A percentile compares a stretch with the other conserved stretches of the same genome.
phyloP scores from a whole-genome alignment of 2,329 filamentous ascomycete genomes.

The Pseudohalonectria lignicola region DNA sequence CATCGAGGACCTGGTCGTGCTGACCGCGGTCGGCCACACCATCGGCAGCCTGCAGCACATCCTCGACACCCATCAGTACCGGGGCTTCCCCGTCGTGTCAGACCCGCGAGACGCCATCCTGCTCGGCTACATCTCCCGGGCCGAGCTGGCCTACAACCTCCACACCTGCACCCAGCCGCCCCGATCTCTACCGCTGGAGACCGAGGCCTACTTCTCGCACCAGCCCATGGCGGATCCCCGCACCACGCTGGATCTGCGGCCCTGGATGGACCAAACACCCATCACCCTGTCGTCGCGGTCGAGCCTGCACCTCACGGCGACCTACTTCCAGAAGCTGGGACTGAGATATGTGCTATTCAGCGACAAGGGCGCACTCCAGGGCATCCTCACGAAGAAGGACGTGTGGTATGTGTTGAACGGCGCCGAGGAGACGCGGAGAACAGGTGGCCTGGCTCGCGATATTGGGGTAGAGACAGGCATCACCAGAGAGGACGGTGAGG shows the following conservation, averaged over 20 bases:
- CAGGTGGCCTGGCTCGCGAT: conserved; percentile 11
- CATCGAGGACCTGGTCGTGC: conserved; percentile 78
- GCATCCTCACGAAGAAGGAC: conserved; percentile 93
- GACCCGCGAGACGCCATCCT: conserved; percentile 68
- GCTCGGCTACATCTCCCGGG: conserved; percentile 87
- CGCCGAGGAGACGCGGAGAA: conserved; percentile 49
- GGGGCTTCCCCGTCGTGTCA: conserved; percentile 84
- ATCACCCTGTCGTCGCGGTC: conserved; percentile 74
- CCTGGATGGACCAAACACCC: conserved; percentile 99
- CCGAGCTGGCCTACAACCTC: conserved; percentile 77
- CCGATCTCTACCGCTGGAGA: conserved; percentile 53
- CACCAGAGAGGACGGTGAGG: conserved; percentile 23
- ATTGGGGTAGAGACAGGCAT: conserved; percentile 20
- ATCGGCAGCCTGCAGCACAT: conserved; percentile 63
- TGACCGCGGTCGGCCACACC: conserved; percentile 81
- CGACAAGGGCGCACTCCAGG: conserved; percentile 70
- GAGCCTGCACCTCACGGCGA: conserved; percentile 73
- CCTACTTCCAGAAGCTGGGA: conserved; percentile 91
- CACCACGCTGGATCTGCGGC: conserved; percentile 73
- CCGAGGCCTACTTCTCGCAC: conserved; percentile 76
- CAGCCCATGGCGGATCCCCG: conserved; percentile 70
- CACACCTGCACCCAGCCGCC: conserved; percentile 45
- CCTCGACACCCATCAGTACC: conserved; percentile 64
- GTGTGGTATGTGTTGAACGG: conserved; percentile 88
- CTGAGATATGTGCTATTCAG: conserved; percentile 82